Conservation (phyloP, 257 asterid genomes). For the Mentha longifolia region DNA sequence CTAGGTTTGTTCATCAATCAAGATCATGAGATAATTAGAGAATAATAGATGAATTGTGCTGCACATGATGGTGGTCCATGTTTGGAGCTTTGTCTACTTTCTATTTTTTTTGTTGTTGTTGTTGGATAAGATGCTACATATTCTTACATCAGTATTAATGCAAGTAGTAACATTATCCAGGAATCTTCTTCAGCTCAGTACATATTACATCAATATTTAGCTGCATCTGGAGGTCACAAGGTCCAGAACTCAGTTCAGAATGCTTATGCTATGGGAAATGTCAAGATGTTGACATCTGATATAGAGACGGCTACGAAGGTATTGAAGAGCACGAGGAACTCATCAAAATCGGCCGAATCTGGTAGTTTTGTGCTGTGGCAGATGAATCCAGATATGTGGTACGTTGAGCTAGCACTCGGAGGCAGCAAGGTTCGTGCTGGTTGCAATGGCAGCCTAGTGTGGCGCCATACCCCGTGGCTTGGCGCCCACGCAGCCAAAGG, state of each 20-base stretch:
- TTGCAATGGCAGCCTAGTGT: constrained; percentile 80
- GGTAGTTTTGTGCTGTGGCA: constrained; percentile 88
- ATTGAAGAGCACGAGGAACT: constrained; percentile 53
- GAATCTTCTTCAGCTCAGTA: constrained; percentile 86
- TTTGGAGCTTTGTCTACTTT: constrained; percentile 4
- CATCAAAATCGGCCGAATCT: constrained; percentile 58
- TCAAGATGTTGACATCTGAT: constrained; percentile 75
- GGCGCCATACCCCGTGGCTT: constrained; percentile 93
- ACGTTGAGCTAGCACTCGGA: constrained; percentile 79
- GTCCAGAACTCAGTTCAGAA: constrained; percentile 65
- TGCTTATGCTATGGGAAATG: constrained; percentile 84
- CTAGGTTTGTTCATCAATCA: constrained; percentile 20
- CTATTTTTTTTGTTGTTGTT: neutral
- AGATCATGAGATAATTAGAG: constrained; percentile 17
- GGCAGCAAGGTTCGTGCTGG: constrained; percentile 84
- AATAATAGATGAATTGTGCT: too few relatives aligned
- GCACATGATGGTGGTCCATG: constrained; percentile 35
- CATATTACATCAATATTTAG: constrained; percentile 78
- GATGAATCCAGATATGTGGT: constrained; percentile 89
- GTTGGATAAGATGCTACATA: neutral
- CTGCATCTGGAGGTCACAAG: constrained; percentile 83
- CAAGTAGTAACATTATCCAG: constrained; percentile 38
- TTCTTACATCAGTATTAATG: constrained; percentile 8
- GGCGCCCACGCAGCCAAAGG: constrained; percentile 94
- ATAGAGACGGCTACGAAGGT: constrained; percentile 82